Base-by-base conservation (phyloP, 2,329 filamentous ascomycete genomes). In the Aspergillus sp. region DNA sequence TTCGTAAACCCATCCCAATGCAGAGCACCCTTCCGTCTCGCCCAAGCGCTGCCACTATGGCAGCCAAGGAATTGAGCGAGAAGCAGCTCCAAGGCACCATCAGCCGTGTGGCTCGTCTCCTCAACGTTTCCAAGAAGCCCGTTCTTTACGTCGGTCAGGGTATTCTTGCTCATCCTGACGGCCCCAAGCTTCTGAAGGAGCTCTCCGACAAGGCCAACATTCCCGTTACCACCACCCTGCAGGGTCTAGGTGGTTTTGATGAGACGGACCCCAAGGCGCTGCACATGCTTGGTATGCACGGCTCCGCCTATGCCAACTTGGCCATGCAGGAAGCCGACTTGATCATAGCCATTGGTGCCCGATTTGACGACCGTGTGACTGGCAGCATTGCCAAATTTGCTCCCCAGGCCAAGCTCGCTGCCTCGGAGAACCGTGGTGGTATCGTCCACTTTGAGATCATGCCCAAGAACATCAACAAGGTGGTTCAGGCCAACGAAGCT, bases 401-500 rank as follows among this genome's bases (percentile, higher is more conserved):
- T 0, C 95, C 95, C 3, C 86, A 85, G 52, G 95, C 95, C 45
- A 95, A 90, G 78, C 85, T 87, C 14, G 95, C 95, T 0, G 93
- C 91, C 4, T 82, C 84, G 11, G 90, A 96, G 79, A 87, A 87
- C 54, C 90, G 92, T 62, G 95, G 95, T 68, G 95, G 95, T 70
- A 98, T 99, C 68, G 85, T 98, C 15, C 93, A 99, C 77, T 98
- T 98, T 70, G 93, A 98, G 74, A 93, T 99, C 69, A 90, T 98
- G 89, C 93, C 95, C 68, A 99, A 99, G 87, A 98, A 99, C 82
- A 98, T 98, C 80, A 98, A 98, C 87, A 99, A 98, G 84, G 93
- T 98, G 43, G 90, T 99, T 14, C 91, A 98, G 78, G 93, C 93
- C 7, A 97, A 90, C 43, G 92, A 97, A 79, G 93, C 95, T 46